phyloP scores from a whole-genome alignment of 148 eudicot species.

The Dysphania ambrosioides region DNA sequence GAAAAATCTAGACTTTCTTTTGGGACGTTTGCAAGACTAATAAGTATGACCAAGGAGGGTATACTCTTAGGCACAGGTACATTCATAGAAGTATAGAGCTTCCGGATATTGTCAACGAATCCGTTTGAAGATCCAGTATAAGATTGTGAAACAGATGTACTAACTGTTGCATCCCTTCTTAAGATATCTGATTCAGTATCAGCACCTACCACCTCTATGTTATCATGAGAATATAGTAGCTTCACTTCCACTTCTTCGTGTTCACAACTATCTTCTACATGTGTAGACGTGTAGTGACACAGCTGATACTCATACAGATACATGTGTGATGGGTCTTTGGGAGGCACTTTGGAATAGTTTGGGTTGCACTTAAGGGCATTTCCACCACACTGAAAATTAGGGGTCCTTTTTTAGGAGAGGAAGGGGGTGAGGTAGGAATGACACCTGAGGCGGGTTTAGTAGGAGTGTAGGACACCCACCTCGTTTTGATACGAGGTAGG shows the following conservation, averaged over 20 bases:
- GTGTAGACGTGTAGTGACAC: too few species aligned
- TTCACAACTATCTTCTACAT: constrained; percentile 2
- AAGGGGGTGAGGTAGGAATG: too few species aligned
- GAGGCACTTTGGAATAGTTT: not conserved
- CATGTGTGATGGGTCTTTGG: not conserved
- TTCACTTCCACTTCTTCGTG: constrained; percentile 14
- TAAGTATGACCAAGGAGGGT: constrained; percentile 69
- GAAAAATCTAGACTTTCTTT: constrained; percentile 20
- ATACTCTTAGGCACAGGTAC: constrained; percentile 74
- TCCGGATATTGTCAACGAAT: constrained; percentile 47
- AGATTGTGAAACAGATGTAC: constrained; percentile 26
- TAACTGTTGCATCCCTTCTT: constrained; percentile 18
- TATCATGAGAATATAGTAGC: not conserved
- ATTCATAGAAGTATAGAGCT: constrained; percentile 61
- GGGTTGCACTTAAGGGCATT: too few species aligned
- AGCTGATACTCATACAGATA: too few species aligned
- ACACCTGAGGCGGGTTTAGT: too few species aligned
- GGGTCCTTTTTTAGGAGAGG: too few species aligned
- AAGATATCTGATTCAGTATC: constrained; percentile 22
- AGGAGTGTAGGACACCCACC: too few species aligned
- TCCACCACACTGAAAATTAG: too few species aligned
- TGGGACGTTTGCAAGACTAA: constrained; percentile 54
- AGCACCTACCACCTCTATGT: constrained; percentile 18
- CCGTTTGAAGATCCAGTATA: constrained; percentile 30
- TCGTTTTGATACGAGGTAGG: too few species aligned